A percentile compares a stretch with the other conserved stretches of the same genome.
Conservation (phyloP, 257 asterid genomes). For the Craterostigma plantagineum region DNA sequence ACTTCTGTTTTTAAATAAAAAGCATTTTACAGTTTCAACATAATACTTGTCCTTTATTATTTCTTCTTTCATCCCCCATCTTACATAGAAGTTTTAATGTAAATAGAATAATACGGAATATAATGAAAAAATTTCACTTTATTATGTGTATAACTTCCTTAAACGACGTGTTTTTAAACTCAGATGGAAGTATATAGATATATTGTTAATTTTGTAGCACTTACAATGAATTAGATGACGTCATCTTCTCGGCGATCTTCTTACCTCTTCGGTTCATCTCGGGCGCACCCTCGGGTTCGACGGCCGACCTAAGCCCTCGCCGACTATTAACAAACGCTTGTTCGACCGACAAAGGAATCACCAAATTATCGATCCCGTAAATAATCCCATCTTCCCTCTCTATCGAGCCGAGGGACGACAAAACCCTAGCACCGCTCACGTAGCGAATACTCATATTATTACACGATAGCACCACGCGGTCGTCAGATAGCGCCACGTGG, state of each 20-base stretch:
- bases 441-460: conserved; percentile 20
- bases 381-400: conserved; percentile 83
- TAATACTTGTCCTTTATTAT: no score
- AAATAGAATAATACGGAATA: no score
- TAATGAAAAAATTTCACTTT: no score
- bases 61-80: no score
- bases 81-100: no score
- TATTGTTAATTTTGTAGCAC: no score
- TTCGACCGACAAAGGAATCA: conserved; percentile 70
- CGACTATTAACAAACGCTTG: conserved; percentile 66
- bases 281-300: conserved; percentile 70
- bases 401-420: conserved; percentile 38
- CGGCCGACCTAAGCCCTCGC: conserved; percentile 56
- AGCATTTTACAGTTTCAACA: no score
- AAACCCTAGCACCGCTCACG: conserved; percentile 27
- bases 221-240: no score
- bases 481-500: conserved; percentile 13
- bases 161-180: no score
- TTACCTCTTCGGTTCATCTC: conserved; percentile 71
- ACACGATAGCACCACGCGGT: conserved; percentile 20
- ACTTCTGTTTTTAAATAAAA: no score
- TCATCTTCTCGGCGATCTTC: conserved; percentile 1
- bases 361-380: conserved; percentile 69
- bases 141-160: no score
- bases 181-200: no score